Evolutionary conservation across 768 basidiomycete genomes (phyloP).

Genomic region (Russula abietina): DNA sequence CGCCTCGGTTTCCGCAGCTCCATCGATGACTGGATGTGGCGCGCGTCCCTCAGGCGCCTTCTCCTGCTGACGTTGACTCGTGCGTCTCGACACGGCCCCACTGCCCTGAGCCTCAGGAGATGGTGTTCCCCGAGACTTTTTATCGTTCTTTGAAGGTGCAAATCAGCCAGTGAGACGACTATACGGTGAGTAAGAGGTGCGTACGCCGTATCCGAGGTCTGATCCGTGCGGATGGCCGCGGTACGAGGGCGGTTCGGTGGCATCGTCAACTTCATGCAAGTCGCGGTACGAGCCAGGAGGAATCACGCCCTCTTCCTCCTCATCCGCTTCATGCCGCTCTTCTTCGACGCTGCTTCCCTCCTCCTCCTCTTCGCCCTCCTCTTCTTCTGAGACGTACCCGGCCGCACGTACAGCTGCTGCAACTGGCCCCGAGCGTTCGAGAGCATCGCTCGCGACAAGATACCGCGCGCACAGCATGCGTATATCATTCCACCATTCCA

Average conservation of each 20-base stretch:
- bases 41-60: constrained; percentile 61
- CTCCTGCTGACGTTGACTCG: constrained; percentile 60
- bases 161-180: background rate
- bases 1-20: constrained; percentile 9
- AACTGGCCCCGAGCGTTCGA: constrained; percentile 89
- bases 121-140: constrained; percentile 28
- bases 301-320: constrained; percentile 44
- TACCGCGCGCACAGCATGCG: constrained; percentile 91
- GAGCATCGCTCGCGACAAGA: constrained; percentile 87
- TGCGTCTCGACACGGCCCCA: constrained; percentile 36
- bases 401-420: constrained; percentile 85
- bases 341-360: constrained; percentile 59
- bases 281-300: constrained; percentile 36
- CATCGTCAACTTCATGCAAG: constrained; percentile 35
- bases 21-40: constrained; percentile 30
- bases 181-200: constrained; percentile 26
- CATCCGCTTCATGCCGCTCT: constrained; percentile 43
- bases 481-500: constrained; percentile 99
- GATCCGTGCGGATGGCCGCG: constrained; percentile 40
- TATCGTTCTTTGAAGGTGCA: constrained; percentile 33
- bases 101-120: constrained; percentile 28
- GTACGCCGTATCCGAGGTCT: constrained; percentile 49
- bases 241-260: constrained; percentile 58
- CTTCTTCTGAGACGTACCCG: constrained; percentile 84
- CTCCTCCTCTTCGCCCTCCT: constrained; percentile 50